A percentile compares a stretch with the other conserved stretches of the same genome.
These are phyloP conservation scores for Penicillium sp. DNA, from an alignment of 2,329 filamentous ascomycete genomes.

Conservation along the genomic window DNA sequence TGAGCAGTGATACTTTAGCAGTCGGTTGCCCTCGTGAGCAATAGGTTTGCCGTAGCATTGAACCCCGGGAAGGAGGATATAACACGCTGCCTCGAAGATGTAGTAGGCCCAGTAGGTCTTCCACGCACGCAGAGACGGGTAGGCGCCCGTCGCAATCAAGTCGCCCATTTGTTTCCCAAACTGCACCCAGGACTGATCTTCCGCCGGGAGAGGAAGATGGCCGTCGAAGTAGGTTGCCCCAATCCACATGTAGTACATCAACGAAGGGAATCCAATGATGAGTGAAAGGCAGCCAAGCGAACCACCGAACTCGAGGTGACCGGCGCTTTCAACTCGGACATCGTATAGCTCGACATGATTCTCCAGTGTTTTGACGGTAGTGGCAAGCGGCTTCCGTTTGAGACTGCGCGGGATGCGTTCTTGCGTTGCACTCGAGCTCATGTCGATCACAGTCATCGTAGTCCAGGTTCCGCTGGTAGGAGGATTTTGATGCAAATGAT, in stretches of 20 bases:
- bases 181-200: slow-evolving; percentile 70
- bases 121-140: slow-evolving; percentile 82
- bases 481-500: too few species aligned
- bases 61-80: slow-evolving; percentile 85
- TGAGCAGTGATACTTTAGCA: slow-evolving; percentile 93
- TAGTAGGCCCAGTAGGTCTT: slow-evolving; percentile 94
- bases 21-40: slow-evolving; percentile 75
- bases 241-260: slow-evolving; percentile 99
- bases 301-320: slow-evolving; percentile 82
- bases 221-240: slow-evolving; percentile 92
- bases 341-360: too few species aligned
- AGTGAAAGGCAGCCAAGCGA: slow-evolving; percentile 77
- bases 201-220: slow-evolving; percentile 70
- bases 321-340: slow-evolving; percentile 23
- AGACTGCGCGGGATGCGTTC: too few species aligned
- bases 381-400: too few species aligned
- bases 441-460: too few species aligned
- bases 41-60: slow-evolving; percentile 83
- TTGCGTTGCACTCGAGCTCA: too few species aligned
- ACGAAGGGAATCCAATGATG: slow-evolving; percentile 87
- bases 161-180: slow-evolving; percentile 74
- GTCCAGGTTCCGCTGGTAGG: too few species aligned
- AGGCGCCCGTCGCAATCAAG: slow-evolving; percentile 82
- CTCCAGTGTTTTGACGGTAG: too few species aligned
- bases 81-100: slow-evolving; percentile 80